Percentiles rank a stretch among this genome's conserved stretches.
phyloP scores from a whole-genome alignment of 139 green algal genomes.

The Asterochloris erici region DNA sequence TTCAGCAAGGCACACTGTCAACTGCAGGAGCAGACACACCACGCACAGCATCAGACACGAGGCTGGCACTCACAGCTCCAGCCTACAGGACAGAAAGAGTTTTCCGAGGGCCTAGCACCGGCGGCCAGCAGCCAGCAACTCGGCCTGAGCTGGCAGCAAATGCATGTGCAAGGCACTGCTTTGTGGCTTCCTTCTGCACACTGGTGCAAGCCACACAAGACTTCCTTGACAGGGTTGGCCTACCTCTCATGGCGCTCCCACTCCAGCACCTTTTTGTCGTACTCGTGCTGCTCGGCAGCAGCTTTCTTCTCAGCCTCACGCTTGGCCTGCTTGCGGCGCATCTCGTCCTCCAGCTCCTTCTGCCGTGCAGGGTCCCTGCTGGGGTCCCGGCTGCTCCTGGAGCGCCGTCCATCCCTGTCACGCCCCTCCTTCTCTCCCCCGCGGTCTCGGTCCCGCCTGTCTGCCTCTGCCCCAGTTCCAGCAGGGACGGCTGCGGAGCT shows the following conservation, averaged over 20 bases:
- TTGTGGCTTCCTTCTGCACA: too few species aligned
- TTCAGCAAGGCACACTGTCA: too few species aligned
- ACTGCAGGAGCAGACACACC: too few species aligned
- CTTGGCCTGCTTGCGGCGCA: slow-evolving; percentile 44
- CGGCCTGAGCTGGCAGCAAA: too few species aligned
- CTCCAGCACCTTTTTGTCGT: slow-evolving; percentile 39
- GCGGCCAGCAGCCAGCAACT: too few species aligned
- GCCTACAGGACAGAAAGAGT: too few species aligned
- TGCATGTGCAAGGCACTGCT: too few species aligned
- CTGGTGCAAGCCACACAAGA: too few species aligned
- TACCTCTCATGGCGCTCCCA: slow-evolving; percentile 57
- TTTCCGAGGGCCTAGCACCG: too few species aligned
- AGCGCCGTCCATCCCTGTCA: background rate
- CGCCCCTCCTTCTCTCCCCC: background rate
- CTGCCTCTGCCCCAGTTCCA: background rate
- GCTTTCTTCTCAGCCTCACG: slow-evolving; percentile 22
- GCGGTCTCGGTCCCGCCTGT: background rate
- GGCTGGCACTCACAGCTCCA: too few species aligned
- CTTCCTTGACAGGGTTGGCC: too few species aligned
- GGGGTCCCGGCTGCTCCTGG: background rate
- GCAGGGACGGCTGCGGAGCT: background rate
- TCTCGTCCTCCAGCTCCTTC: slow-evolving; percentile 30
- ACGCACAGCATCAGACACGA: too few species aligned
- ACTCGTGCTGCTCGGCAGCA: slow-evolving; percentile 44
- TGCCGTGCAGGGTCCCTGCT: slow-evolving; percentile 9